A percentile compares a stretch with the other conserved stretches of the same genome.
Evolutionary conservation across 306 rosid species (phyloP).

Genomic region (Lathyrus sativus): DNA sequence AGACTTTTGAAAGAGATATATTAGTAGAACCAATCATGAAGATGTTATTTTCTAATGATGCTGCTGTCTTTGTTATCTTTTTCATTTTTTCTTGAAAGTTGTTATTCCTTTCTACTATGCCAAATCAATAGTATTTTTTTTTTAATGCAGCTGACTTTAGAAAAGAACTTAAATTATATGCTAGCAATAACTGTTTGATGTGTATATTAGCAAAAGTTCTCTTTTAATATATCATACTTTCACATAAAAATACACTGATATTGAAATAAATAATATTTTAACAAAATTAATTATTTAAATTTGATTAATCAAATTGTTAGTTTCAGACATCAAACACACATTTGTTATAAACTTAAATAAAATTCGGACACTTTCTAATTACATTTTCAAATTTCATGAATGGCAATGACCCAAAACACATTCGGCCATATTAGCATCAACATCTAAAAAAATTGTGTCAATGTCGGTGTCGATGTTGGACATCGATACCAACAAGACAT

Average conservation of each 20-base stretch:
- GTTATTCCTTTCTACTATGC: constrained; percentile 37
- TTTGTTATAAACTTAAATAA: too few relatives aligned
- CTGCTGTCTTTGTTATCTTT: not conserved
- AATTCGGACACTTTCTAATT: not conserved
- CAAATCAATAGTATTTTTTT: constrained; percentile 31
- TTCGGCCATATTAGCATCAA: too few relatives aligned
- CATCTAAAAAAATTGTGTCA: too few relatives aligned
- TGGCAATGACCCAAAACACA: not conserved
- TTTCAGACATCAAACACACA: too few relatives aligned
- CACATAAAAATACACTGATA: too few relatives aligned
- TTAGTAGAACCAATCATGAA: constrained; percentile 25
- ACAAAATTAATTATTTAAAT: too few relatives aligned
- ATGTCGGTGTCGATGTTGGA: too few relatives aligned
- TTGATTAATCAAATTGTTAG: too few relatives aligned
- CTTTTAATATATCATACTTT: not conserved
- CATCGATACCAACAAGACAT: too few relatives aligned
- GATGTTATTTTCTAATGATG: constrained; percentile 37
- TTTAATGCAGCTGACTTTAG: constrained; percentile 43
- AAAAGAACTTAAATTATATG: constrained; percentile 24
- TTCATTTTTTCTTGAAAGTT: not conserved
- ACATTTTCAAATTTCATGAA: not conserved
- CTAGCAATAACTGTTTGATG: constrained; percentile 15
- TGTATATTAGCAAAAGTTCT: constrained; percentile 36
- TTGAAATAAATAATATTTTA: too few relatives aligned
- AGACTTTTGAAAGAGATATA: constrained; percentile 33